Base-by-base conservation (phyloP, 2,329 filamentous ascomycete genomes). In the Graphilbum ipis-grandicollis region DNA sequence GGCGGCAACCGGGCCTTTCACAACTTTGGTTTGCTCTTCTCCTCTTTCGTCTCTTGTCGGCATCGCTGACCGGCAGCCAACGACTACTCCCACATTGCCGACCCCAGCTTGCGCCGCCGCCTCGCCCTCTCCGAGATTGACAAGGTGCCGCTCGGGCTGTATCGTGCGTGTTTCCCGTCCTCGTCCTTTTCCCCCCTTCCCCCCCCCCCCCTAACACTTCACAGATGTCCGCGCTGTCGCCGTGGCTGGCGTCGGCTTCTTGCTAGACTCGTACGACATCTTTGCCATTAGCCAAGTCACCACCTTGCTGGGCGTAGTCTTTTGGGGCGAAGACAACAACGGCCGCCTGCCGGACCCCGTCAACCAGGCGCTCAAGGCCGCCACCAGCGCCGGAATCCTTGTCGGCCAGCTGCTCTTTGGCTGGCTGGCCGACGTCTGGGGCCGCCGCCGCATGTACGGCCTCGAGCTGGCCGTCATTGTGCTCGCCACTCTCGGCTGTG, bases 391-490 rank as follows among this genome's bases (percentile, higher is more conserved):
- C 21, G 83, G 83, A 30, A 85, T 83, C 21, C 70, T 90, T 19
- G 58, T 90, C 34, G 82, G 82, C 19, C 82, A 88, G 57, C 54
- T 86, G 29, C 57, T 74, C 14, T 90, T 90, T 51, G 82, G 82
- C 41, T 80, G 70, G 44, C 57, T 86, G 28, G 82, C 81, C 35
- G 83, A 90, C 56, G 63, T 70, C 4, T 66, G 83, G 39, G 83
- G 83, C 33, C 71, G 82, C 31, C 75, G 83, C 51, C 73, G 70
- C 46, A 88, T 92, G 78, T 90, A 90, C 50, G 82, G 82, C 34
- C 63, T 84, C 21, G 79, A 85, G 51, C 56, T 85, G 35, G 72
- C 71, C 39, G 66, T 86, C 43, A 81, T 84, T 49, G 74, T 83
- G 41, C 60, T 78, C 39, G 69, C 73, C 13, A 84, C 79, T 1